Conservation (phyloP, 148 eudicot genomes). For the Persicaria tinctoria region DNA sequence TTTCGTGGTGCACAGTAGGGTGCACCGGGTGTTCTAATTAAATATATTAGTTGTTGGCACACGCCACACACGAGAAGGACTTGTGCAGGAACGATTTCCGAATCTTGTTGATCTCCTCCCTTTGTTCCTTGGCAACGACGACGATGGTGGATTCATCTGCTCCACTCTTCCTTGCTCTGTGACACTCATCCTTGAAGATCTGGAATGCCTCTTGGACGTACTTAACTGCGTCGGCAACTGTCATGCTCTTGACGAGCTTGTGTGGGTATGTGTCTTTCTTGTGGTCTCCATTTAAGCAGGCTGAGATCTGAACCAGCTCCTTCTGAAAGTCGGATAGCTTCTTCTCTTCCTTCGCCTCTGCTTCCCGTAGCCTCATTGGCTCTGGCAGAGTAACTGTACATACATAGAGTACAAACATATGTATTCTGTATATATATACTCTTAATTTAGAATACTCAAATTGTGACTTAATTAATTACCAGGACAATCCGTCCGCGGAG, state of each 20-base stretch:
- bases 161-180: constrained; percentile 26
- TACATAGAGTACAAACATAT: too few relatives aligned
- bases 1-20: too few relatives aligned
- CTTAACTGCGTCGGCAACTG: constrained; percentile 29
- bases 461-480: constrained; percentile 16
- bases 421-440: too few relatives aligned
- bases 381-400: constrained; percentile 34
- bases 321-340: constrained; percentile 42
- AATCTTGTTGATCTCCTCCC: constrained; percentile 4
- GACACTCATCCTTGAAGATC: constrained; percentile 31
- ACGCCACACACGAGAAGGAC: neutral
- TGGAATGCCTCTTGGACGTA: constrained; percentile 31
- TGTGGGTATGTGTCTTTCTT: constrained; percentile 24
- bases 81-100: neutral
- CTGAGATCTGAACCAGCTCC: constrained; percentile 47
- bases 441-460: too few relatives aligned
- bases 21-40: too few relatives aligned
- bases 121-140: neutral
- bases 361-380: constrained; percentile 31
- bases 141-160: constrained; percentile 34
- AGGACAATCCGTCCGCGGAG: constrained; percentile 54
- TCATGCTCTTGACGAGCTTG: constrained; percentile 36
- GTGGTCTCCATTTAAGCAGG: constrained; percentile 46
- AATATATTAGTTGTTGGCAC: neutral
- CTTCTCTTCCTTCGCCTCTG: constrained; percentile 25